Base-by-base conservation (phyloP, 2,329 filamentous ascomycete species). In the Teratosphaeriaceae sp. region DNA sequence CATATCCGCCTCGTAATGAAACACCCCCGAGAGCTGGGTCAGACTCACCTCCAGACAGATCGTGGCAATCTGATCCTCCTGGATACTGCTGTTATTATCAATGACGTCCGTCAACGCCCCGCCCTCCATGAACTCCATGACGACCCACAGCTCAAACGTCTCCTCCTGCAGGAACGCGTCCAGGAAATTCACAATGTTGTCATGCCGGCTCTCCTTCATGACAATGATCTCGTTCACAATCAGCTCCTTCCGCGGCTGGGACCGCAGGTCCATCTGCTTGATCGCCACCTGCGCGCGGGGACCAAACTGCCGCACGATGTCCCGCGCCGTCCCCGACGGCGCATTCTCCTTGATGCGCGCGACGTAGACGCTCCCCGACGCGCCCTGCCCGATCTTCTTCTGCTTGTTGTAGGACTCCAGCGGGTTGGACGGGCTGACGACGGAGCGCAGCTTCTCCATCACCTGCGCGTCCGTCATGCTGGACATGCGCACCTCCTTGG, bases 51-150 rank as follows among this genome's bases (percentile, higher is more conserved):
- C 92, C 40, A 85, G 78, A 66, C 90, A 97, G 53, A 98, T 97
- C 4, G 90, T 96, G 8, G 92, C 88, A 59, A 98, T 98, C 65
- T 98, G 92, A 62, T 96, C 88, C 66, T 98, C 92, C 4, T 85
- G 88, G 56, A 98, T 96, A 44, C 82, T 80, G 2, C 84, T 79
- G 66, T 97, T 98, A 70, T 97, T 96, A 68, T 98, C 92, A 67
- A 98, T 98, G 47, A 98, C 88, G 72, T 98, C 92, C 1, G 92
- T 98, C 65, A 98, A 71, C 49, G 92, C 87, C 69, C 92, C 92
- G 57, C 92, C 92, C 69, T 98, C 92, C 92, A 98, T 98, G 60
- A 89, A 98, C 70, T 98, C 92, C 92, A 98, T 95, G 40, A 98
- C 90, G 9, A 98, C 88, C 92, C 92, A 98, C n/a, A 98, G 77